phyloP scores from a whole-genome alignment of 495 filamentous ascomycete genomes.

The Hypoxylon trugodes region DNA sequence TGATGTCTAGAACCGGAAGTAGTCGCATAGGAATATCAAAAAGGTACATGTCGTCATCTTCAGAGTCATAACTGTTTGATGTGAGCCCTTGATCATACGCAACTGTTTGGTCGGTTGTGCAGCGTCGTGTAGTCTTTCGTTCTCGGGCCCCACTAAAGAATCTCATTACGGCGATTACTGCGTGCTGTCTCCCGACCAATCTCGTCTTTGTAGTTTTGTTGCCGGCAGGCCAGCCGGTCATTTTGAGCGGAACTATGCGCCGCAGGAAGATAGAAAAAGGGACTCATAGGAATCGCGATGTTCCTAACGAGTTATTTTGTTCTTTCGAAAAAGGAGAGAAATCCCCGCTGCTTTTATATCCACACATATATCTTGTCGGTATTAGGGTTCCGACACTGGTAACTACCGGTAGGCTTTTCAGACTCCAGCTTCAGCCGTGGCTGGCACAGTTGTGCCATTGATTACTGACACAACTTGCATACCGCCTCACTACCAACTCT shows the following conservation, averaged over 20 bases:
- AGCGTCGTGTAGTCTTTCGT: neutral
- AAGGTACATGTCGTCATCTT: conserved; percentile 23
- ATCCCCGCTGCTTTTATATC: no score
- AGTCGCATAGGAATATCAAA: conserved; percentile 4
- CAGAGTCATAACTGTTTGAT: neutral
- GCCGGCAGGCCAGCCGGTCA: neutral
- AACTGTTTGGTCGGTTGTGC: neutral
- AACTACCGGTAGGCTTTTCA: no score
- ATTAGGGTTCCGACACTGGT: no score
- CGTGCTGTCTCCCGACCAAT: neutral
- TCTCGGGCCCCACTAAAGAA: neutral
- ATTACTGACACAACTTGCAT: no score
- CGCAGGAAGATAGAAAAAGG: no score
- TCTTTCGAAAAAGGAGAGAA: neutral
- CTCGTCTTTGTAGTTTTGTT: neutral
- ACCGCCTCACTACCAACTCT: no score
- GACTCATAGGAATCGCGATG: neutral
- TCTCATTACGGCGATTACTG: neutral
- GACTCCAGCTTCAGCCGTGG: neutral
- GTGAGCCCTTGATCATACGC: no score
- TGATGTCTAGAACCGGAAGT: neutral
- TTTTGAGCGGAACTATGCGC: neutral
- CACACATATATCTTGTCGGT: neutral
- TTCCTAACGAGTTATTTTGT: neutral
- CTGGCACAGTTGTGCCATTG: conserved; percentile 1